Conservation (phyloP, 345 rosid genomes). For the Litchi chinensis region DNA sequence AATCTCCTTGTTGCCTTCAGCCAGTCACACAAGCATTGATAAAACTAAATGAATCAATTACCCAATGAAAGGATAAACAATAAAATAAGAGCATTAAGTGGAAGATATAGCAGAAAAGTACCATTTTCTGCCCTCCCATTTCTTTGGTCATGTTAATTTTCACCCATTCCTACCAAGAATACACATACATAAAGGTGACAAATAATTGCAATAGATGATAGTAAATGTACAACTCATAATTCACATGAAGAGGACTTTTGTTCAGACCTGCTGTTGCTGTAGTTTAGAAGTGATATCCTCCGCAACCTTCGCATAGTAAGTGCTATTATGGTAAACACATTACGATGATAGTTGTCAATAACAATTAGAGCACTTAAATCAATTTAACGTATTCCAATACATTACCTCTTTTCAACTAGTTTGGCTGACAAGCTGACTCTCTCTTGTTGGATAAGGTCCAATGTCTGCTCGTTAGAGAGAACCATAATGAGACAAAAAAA, state of each 20-base stretch:
- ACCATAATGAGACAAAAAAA: background rate
- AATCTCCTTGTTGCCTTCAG: background rate
- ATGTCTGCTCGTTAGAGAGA: constrained; percentile 37
- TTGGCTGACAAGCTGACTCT: constrained; percentile 50
- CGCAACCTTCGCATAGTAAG: constrained; percentile 51
- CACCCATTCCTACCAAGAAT: constrained; percentile 57
- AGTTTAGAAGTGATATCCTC: constrained; percentile 48
- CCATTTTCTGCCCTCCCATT: constrained; percentile 39
- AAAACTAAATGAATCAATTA: background rate
- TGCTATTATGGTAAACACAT: constrained; percentile 38
- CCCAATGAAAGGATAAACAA: background rate
- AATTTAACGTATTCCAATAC: constrained; percentile 17
- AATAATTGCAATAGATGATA: constrained; percentile 13
- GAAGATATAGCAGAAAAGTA: constrained; percentile 23
- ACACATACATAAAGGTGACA: constrained; percentile 1
- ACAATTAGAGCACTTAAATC: constrained; percentile 9
- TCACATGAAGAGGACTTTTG: constrained; percentile 13
- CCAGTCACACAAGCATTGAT: background rate
- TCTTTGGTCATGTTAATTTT: constrained; percentile 27
- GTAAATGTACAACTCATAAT: background rate
- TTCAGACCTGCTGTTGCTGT: constrained; percentile 61
- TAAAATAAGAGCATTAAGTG: background rate
- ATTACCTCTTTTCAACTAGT: constrained; percentile 58
- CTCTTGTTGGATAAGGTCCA: constrained; percentile 68
- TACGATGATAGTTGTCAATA: constrained; percentile 5